Conservation (phyloP, 2,329 filamentous ascomycete species). For the Alternaria tenuissima region DNA sequence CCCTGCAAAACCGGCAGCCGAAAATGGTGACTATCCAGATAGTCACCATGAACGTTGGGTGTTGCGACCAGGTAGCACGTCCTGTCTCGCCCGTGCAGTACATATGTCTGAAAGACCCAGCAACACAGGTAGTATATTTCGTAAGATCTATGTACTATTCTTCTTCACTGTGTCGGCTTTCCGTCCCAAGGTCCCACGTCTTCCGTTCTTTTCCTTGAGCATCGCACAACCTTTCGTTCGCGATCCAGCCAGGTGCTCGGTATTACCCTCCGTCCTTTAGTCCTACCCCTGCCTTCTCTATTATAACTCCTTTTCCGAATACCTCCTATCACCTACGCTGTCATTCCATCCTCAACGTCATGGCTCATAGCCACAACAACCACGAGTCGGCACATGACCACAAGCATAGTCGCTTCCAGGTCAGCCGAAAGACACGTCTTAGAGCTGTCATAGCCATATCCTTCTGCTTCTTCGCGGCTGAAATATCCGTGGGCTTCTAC, state of each 20-base stretch:
- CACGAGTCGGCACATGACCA: constrained; percentile 14
- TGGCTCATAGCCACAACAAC: constrained; percentile 25
- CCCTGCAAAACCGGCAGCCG: neutral
- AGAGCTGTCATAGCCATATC: constrained; percentile 57
- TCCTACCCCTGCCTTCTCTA: neutral
- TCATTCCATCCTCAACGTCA: constrained; percentile 5
- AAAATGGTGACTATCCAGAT: neutral
- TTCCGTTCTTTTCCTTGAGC: neutral
- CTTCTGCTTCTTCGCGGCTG: constrained; percentile 56
- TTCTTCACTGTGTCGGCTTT: neutral
- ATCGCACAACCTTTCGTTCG: constrained; percentile 3
- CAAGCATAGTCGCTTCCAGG: constrained; percentile 25
- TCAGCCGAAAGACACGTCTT: constrained; percentile 45
- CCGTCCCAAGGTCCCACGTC: neutral
- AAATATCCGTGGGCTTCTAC: constrained; percentile 70
- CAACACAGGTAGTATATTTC: neutral
- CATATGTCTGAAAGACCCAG: neutral
- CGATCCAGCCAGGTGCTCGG: neutral
- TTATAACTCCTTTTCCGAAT: neutral
- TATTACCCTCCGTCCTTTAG: neutral
- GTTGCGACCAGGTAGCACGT: neutral
- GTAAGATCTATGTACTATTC: neutral
- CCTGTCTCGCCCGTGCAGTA: neutral
- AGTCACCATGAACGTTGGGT: neutral
- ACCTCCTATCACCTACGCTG: neutral